These are phyloP conservation scores for Curvularia lunata DNA, from an alignment of 2,329 filamentous ascomycete genomes.

Conservation along the genomic window DNA sequence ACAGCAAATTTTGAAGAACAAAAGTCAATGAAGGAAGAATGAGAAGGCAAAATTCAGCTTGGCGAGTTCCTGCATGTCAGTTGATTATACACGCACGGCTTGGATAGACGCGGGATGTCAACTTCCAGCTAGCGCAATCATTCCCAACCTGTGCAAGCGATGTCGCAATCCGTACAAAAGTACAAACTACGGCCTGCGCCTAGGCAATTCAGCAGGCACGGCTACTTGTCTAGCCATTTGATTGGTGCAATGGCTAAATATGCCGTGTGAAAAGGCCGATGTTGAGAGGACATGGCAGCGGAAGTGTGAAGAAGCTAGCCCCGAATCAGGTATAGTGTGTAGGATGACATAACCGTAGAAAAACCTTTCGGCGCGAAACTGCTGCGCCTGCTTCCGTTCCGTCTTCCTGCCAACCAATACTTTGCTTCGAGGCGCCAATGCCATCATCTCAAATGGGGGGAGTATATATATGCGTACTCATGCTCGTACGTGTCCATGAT, in stretches of 20 bases:
- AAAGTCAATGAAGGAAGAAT: not conserved
- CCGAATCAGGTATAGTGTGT: not conserved
- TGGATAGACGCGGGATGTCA: constrained; percentile 24
- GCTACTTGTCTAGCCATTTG: not conserved
- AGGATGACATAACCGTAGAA: constrained; percentile 12
- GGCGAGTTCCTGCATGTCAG: constrained; percentile 4
- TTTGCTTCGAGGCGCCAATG: constrained; percentile 5
- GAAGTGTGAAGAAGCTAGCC: not conserved
- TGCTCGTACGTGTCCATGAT: not conserved
- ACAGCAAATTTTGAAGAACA: not conserved
- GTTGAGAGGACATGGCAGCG: constrained; percentile 1
- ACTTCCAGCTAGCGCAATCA: constrained; percentile 24
- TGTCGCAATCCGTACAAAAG: not conserved
- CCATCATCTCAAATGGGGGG: not conserved
- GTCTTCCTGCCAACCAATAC: constrained; percentile 8
- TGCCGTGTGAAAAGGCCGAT: constrained; percentile 8
- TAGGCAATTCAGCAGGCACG: not conserved
- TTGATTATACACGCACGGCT: constrained; percentile 19
- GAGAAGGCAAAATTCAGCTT: not conserved
- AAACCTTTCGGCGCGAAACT: constrained; percentile 12
- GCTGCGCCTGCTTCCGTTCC: constrained; percentile 2
- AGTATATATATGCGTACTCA: not conserved
- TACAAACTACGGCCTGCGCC: not conserved
- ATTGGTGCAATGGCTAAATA: constrained; percentile 11
- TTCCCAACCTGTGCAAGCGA: constrained; percentile 6